Percentiles rank a stretch among this genome's conserved stretches.
phyloP scores from a whole-genome alignment of 2,329 filamentous ascomycete genomes.

The Aspergillus sp. region DNA sequence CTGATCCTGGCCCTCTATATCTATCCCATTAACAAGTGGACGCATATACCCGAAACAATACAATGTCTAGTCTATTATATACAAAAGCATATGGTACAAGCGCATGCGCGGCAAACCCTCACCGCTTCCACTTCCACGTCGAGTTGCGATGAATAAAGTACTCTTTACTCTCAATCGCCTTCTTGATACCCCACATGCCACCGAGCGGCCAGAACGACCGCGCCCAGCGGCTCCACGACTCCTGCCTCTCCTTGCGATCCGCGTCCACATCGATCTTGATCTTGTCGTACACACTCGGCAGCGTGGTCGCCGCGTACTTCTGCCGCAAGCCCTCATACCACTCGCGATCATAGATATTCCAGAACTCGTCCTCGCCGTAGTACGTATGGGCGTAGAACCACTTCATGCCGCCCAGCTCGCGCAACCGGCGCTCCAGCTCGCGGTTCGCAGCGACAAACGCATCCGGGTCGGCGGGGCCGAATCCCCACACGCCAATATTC shows the following conservation, averaged over 20 bases:
- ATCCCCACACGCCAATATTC: slow-evolving; percentile 74
- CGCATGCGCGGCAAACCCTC: background rate
- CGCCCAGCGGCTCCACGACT: slow-evolving; percentile 14
- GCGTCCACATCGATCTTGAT: slow-evolving; percentile 16
- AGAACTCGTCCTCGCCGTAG: slow-evolving; percentile 61
- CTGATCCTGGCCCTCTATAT: background rate
- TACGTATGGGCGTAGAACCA: slow-evolving; percentile 87
- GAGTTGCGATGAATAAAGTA: slow-evolving; percentile 17
- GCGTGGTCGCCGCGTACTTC: slow-evolving; percentile 36
- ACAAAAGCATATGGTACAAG: background rate
- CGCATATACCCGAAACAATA: background rate
- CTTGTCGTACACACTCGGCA: slow-evolving; percentile 22
- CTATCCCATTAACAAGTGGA: background rate
- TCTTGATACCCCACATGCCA: slow-evolving; percentile 16
- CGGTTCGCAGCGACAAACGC: slow-evolving; percentile 68
- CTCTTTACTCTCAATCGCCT: slow-evolving; percentile 18
- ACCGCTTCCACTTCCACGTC: slow-evolving; percentile 16
- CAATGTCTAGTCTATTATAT: background rate
- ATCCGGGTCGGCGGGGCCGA: slow-evolving; percentile 54
- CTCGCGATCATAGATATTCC: slow-evolving; percentile 40
- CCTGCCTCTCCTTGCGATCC: slow-evolving; percentile 8
- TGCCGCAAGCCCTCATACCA: slow-evolving; percentile 37
- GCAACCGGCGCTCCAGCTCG: slow-evolving; percentile 67
- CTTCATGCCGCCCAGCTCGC: slow-evolving; percentile 72
- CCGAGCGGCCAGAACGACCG: slow-evolving; percentile 14